Evolutionary conservation across 805 yeast species (phyloP).

Genomic region (Ogataea polymorpha): DNA sequence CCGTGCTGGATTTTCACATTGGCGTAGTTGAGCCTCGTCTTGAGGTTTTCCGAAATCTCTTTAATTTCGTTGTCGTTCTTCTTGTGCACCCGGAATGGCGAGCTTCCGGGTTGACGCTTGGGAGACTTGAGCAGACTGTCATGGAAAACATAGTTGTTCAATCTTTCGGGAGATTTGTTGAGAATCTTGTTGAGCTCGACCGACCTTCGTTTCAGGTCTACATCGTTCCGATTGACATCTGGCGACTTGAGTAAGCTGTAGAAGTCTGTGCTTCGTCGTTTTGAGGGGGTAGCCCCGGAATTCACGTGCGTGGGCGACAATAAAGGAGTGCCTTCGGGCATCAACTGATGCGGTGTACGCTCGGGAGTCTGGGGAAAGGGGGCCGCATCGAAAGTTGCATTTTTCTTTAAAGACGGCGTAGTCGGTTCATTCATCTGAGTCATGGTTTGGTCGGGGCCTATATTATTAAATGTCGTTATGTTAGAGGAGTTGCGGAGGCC

Average conservation of each 20-base stretch:
- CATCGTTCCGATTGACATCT: slow-evolving; percentile 22
- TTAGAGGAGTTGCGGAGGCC: slow-evolving; percentile 1
- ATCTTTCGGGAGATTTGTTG: slow-evolving; percentile 26
- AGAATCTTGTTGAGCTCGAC: slow-evolving; percentile 31
- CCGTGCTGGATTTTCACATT: slow-evolving; percentile 37
- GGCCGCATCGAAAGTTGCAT: slow-evolving; percentile 18
- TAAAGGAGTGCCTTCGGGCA: slow-evolving; percentile 32
- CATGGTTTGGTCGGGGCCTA: not conserved
- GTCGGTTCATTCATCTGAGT: slow-evolving; percentile 21
- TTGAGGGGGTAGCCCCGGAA: slow-evolving; percentile 26
- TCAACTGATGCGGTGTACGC: slow-evolving; percentile 27
- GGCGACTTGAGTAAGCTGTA: slow-evolving; percentile 36
- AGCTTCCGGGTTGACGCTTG: slow-evolving; percentile 11
- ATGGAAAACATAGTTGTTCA: slow-evolving; percentile 27
- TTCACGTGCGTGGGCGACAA: slow-evolving; percentile 31
- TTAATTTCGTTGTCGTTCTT: slow-evolving; percentile 34
- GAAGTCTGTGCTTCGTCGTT: slow-evolving; percentile 34
- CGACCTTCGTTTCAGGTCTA: slow-evolving; percentile 31
- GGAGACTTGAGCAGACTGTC: slow-evolving; percentile 26
- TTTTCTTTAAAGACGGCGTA: slow-evolving; percentile 27
- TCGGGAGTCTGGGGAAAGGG: slow-evolving; percentile 31
- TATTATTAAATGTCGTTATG: not conserved
- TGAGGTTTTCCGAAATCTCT: slow-evolving; percentile 35
- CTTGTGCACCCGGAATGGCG: slow-evolving; percentile 28
- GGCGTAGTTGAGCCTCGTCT: slow-evolving; percentile 36